A percentile compares a stretch with the other conserved stretches of the same genome.
Evolutionary conservation across 805 yeast genomes (phyloP).

Genomic region (Candida parachauliodes): DNA sequence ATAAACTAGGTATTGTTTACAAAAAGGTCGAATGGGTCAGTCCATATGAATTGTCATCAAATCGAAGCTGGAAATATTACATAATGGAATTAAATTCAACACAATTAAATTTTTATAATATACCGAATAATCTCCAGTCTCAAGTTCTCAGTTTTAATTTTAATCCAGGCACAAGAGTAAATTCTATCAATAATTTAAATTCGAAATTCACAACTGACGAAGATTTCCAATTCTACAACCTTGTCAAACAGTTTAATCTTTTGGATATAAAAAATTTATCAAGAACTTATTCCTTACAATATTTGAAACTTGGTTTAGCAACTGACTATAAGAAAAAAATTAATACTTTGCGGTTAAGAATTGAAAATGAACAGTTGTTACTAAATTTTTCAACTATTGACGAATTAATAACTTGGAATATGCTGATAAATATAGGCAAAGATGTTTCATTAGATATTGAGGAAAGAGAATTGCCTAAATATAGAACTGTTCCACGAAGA

Average conservation of each 20-base stretch:
- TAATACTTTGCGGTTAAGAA: slow-evolving; percentile 68
- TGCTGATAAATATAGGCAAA: slow-evolving; percentile 67
- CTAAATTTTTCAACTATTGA: slow-evolving; percentile 59
- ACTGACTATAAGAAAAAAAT: slow-evolving; percentile 72
- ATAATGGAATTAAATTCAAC: slow-evolving; percentile 81
- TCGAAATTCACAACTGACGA: slow-evolving; percentile 20
- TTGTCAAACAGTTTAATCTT: slow-evolving; percentile 20
- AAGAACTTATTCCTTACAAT: slow-evolving; percentile 78
- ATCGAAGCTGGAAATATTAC: slow-evolving; percentile 66
- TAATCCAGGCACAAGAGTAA: slow-evolving; percentile 4
- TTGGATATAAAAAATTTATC: slow-evolving; percentile 24
- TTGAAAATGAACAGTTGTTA: slow-evolving; percentile 80
- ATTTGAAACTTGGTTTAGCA: slow-evolving; percentile 81
- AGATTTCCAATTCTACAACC: slow-evolving; percentile 27
- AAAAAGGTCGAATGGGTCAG: slow-evolving; percentile 74
- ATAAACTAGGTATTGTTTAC: slow-evolving; percentile 51
- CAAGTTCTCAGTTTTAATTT: slow-evolving; percentile 21
- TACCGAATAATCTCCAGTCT: slow-evolving; percentile 31
- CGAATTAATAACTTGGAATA: slow-evolving; percentile 76
- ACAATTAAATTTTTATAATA: slow-evolving; percentile 65
- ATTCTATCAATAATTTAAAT: slow-evolving; percentile 11
- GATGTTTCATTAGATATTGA: slow-evolving; percentile 77
- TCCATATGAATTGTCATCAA: slow-evolving; percentile 68
- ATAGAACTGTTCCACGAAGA: slow-evolving; percentile 77
- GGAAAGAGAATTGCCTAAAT: slow-evolving; percentile 67